Conservation (phyloP, 2,329 filamentous ascomycete species). For the Aspergillus pseudotamarii region DNA sequence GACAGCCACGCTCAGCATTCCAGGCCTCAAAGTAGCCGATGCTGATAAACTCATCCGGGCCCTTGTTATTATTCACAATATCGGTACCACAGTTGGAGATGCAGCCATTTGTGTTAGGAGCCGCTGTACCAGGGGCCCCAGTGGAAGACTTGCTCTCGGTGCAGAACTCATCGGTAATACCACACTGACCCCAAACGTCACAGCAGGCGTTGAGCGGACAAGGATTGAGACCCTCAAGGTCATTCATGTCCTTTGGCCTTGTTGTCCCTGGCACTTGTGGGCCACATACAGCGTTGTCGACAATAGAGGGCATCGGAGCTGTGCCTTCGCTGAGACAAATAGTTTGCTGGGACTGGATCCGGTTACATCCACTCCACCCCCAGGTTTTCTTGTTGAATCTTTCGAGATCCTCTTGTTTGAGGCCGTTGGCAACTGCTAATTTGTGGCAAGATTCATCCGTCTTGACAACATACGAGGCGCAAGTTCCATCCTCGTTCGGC, state of each 20-base stretch:
- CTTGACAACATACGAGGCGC: not conserved
- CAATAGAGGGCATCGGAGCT: not conserved
- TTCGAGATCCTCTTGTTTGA: not conserved
- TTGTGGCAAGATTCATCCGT: not conserved
- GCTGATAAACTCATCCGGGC: not conserved
- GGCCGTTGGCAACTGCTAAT: not conserved
- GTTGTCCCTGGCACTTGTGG: not conserved
- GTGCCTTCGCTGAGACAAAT: not conserved
- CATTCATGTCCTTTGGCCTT: not conserved
- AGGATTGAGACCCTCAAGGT: constrained; percentile 43
- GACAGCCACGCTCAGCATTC: not conserved
- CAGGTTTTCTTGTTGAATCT: not conserved
- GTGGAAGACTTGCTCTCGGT: constrained; percentile 24
- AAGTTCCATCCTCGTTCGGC: not conserved
- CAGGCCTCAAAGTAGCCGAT: not conserved
- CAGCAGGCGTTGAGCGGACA: constrained; percentile 51
- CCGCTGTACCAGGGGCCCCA: constrained; percentile 42
- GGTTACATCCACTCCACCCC: not conserved
- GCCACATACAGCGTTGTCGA: not conserved
- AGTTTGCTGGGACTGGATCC: not conserved
- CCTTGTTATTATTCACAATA: not conserved
- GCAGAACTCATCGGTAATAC: constrained; percentile 50
- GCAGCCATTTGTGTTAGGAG: constrained; percentile 39
- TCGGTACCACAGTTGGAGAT: constrained; percentile 26
- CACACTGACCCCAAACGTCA: constrained; percentile 49